These are phyloP conservation scores for Furculomyces boomerangus DNA, from an alignment of 371 early-diverging fungal species.

Conservation along the genomic window DNA sequence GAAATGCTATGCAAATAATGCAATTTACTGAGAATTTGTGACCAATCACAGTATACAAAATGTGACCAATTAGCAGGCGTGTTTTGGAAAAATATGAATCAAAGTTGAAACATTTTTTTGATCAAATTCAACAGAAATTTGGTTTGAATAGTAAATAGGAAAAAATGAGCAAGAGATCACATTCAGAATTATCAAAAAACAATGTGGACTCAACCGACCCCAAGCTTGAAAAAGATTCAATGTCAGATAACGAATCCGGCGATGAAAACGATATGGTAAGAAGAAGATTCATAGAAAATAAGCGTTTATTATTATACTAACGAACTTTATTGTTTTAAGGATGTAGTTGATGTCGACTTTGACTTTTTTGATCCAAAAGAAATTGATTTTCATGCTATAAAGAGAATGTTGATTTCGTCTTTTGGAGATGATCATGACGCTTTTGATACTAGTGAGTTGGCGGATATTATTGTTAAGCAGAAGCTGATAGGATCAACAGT, in stretches of 20 bases:
- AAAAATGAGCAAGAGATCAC: not conserved
- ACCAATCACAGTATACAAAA: no score
- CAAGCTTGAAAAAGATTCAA: not conserved
- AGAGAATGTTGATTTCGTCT: conserved; percentile 54
- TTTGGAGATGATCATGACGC: conserved; percentile 65
- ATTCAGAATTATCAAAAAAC: not conserved
- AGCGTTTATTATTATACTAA: not conserved
- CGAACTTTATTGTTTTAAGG: conserved; percentile 8
- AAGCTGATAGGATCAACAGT: conserved; percentile 77
- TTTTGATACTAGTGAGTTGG: conserved; percentile 48
- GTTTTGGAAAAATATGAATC: no score
- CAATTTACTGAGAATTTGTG: no score
- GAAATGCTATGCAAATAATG: no score
- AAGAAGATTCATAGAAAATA: not conserved
- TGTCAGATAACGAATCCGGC: not conserved
- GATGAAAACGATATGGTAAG: conserved; percentile 2
- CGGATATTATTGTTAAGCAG: conserved; percentile 71
- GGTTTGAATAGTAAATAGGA: no score
- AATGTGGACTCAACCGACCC: not conserved
- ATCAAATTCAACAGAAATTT: no score
- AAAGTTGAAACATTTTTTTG: no score
- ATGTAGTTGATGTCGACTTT: conserved; percentile 81
- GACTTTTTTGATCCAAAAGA: conserved; percentile 82
- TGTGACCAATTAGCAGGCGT: no score
- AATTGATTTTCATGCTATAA: conserved; percentile 82